Base-by-base conservation (phyloP, 768 basidiomycete genomes). In the Nevesoporus exiguus region DNA sequence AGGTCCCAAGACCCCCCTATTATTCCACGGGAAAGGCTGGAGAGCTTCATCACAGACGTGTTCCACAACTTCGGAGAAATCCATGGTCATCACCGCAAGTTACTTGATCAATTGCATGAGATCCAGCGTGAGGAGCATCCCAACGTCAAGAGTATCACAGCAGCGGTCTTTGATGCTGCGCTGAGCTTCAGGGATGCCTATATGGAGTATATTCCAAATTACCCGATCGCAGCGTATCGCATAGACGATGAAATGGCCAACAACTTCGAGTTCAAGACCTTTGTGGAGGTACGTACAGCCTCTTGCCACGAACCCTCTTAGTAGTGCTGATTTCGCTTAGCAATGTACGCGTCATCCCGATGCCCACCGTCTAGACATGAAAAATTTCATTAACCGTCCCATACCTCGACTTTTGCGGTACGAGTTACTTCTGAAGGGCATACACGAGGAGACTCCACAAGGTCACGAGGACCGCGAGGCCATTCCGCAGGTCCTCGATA, bases 161-260 rank as follows among this genome's bases (percentile, higher is more conserved):
- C 91, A 27, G 78, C 92, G 1, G 77, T 97, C 55, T 83, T 92
- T 48, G 87, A 94, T 66, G 92, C 92, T 3, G 92, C 94, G 1
- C 78, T 97, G 56, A 92, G 95, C 60, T 98, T 96, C 78, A 82
- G 90, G 7, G 88, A 91, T 46, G 86, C 88, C 14, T 99, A 99
- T 70, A 83, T 94, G 78, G 89, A 93, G 57, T 98, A 97, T 62
- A 83, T 93, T 56, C 82, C 90, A n/a, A 86, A 94, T 73, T 91
- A 94, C 70, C 95, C 96, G 1, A 90, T 92, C 45, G 95, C 94
- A 0, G 86, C 88, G 2, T 90, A 90, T 64, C 75, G 88, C 41
- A 88, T 98, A 51, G 90, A 92, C 54, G 86, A 93, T 29, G 95
- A 97, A 73, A 85, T 88, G 78, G 84, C 79, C 10, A 87, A 80